Evolutionary conservation across 2,329 filamentous ascomycete species (phyloP).

Genomic region (Cercospora nicotianae): DNA sequence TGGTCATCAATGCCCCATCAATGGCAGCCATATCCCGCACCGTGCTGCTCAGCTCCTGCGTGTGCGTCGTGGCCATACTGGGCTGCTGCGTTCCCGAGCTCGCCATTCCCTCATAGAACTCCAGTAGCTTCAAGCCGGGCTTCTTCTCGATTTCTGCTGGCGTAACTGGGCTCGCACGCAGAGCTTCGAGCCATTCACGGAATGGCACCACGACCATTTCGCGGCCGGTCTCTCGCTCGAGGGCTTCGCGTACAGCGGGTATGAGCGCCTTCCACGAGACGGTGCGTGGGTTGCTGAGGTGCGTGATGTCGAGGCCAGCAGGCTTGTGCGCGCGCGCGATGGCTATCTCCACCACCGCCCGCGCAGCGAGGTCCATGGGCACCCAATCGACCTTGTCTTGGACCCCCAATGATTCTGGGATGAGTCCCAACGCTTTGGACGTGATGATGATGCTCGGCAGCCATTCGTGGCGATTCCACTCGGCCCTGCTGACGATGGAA

Average conservation of each 20-base stretch:
- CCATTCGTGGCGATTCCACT: conserved; percentile 48
- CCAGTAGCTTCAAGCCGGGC: not conserved
- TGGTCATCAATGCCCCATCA: not conserved
- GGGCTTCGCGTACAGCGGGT: not conserved
- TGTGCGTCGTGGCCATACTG: not conserved
- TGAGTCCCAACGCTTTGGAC: conserved; percentile 40
- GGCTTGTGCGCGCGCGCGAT: not conserved
- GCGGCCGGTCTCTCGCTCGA: not conserved
- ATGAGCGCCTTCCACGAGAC: not conserved
- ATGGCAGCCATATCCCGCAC: not conserved
- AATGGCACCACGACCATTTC: not conserved
- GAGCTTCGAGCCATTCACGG: not conserved
- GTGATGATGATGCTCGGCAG: conserved; percentile 46
- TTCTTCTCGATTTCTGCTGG: not conserved
- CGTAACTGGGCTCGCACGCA: not conserved
- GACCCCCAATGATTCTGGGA: conserved; percentile 42
- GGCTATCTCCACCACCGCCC: not conserved
- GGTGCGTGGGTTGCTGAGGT: not conserved
- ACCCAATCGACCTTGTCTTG: conserved; percentile 47
- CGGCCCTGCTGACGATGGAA: conserved; percentile 26
- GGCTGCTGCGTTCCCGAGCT: not conserved
- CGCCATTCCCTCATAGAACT: not conserved
- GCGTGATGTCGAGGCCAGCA: not conserved
- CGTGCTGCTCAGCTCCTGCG: not conserved
- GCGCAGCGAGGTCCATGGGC: conserved; percentile 45